Evolutionary conservation across 225 moss, liverwort and hornwort genomes (phyloP).

Genomic region (Polytrichum commune): DNA sequence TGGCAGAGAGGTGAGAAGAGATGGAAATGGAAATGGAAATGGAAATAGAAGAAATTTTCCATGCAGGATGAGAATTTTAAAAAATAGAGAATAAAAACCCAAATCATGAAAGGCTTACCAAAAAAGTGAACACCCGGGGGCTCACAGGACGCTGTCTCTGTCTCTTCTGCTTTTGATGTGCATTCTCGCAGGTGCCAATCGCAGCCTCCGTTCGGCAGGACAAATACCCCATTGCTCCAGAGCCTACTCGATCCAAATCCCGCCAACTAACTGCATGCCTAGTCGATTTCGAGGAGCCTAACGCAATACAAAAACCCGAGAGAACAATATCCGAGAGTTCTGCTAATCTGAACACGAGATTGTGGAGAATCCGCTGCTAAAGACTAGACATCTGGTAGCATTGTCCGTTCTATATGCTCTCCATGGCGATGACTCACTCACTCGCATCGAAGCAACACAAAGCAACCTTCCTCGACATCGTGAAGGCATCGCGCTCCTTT

Average conservation of each 20-base stretch:
- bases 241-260: neutral
- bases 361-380: neutral
- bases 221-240: conserved; percentile 51
- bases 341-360: neutral
- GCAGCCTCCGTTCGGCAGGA: conserved; percentile 55
- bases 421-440: neutral
- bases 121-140: conserved; percentile 37
- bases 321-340: neutral
- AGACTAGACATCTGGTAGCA: neutral
- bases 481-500: too few species aligned
- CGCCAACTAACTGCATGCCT: neutral
- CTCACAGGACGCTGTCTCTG: conserved; percentile 42
- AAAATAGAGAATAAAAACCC: too few species aligned
- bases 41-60: too few species aligned
- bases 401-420: neutral
- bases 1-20: too few species aligned
- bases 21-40: too few species aligned
- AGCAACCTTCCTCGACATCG: neutral
- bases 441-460: neutral
- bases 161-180: conserved; percentile 42
- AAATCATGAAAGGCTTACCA: conserved; percentile 19
- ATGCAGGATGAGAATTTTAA: too few species aligned
- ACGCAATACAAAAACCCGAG: too few species aligned
- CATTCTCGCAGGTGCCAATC: conserved; percentile 34
- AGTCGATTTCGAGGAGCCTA: too few species aligned